Conservation (phyloP, 257 asterid genomes). For the Verbena officinalis region DNA sequence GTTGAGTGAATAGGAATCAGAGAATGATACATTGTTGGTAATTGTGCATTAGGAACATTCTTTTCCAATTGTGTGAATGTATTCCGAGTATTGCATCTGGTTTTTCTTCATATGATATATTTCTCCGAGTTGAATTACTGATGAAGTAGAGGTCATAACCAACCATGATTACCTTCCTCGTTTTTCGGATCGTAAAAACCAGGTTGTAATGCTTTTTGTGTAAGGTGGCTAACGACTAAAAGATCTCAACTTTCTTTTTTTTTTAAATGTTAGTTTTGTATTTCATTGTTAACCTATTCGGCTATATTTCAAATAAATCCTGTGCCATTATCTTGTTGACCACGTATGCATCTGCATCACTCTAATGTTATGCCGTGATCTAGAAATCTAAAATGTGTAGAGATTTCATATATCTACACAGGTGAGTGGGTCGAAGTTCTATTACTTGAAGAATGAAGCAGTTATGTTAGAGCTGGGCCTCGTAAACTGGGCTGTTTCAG, state of each 20-base stretch:
- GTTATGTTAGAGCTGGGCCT: slow-evolving; percentile 91
- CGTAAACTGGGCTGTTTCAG: slow-evolving; percentile 88
- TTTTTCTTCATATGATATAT: background rate
- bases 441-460: slow-evolving; percentile 95
- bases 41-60: too few species aligned
- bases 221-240: background rate
- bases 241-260: background rate
- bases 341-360: background rate
- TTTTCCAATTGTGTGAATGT: too few species aligned
- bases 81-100: too few species aligned
- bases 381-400: background rate
- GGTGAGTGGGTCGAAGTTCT: slow-evolving; percentile 97
- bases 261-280: background rate
- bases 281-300: background rate
- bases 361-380: background rate
- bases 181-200: too few species aligned
- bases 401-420: slow-evolving; percentile 28
- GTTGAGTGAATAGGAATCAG: too few species aligned
- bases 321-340: background rate
- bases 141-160: too few species aligned
- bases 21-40: too few species aligned
- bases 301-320: background rate
- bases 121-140: background rate
- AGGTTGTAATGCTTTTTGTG: background rate
- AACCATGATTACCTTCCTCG: too few species aligned